phyloP scores from a whole-genome alignment of 2,329 filamentous ascomycete species.

The Aspergillus floridensis region DNA sequence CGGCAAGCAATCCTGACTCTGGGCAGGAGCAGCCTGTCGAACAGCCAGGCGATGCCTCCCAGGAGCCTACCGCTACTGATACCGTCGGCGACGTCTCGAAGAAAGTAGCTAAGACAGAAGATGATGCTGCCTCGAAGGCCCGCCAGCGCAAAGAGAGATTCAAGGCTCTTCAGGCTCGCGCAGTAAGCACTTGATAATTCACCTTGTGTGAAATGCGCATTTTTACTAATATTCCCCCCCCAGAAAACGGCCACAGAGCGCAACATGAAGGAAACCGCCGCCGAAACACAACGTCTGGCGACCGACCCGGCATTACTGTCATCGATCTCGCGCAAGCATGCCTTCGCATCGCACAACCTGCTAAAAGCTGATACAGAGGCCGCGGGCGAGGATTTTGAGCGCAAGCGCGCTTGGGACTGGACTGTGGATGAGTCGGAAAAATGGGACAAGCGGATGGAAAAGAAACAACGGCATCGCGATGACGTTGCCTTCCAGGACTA shows the following conservation, averaged over 20 bases:
- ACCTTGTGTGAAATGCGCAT: background rate
- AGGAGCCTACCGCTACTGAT: conserved; percentile 1
- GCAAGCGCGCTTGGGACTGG: conserved; percentile 98
- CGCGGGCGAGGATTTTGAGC: conserved; percentile 86
- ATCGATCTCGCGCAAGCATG: conserved; percentile 78
- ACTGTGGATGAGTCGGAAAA: conserved; percentile 89
- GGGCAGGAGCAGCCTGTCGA: conserved; percentile 10
- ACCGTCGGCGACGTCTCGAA: background rate
- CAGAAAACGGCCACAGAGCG: conserved; percentile 44
- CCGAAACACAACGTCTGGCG: conserved; percentile 75
- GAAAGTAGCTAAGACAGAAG: conserved; percentile 15
- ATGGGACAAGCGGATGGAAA: conserved; percentile 88
- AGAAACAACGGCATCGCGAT: conserved; percentile 77
- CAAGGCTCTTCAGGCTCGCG: conserved; percentile 79
- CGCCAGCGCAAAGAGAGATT: conserved; percentile 75
- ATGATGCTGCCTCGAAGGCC: conserved; percentile 31
- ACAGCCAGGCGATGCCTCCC: conserved; percentile 8
- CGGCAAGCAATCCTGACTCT: conserved; percentile 15
- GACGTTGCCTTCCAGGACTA: conserved; percentile 91
- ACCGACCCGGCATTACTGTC: conserved; percentile 75
- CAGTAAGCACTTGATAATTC: conserved; percentile 43
- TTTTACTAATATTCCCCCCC: conserved; percentile 18
- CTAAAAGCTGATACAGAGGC: conserved; percentile 88
- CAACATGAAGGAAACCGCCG: conserved; percentile 80
- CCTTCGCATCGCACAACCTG: conserved; percentile 86